phyloP scores from a whole-genome alignment of 116 monocot genomes.

The Cymodocea nodosa region DNA sequence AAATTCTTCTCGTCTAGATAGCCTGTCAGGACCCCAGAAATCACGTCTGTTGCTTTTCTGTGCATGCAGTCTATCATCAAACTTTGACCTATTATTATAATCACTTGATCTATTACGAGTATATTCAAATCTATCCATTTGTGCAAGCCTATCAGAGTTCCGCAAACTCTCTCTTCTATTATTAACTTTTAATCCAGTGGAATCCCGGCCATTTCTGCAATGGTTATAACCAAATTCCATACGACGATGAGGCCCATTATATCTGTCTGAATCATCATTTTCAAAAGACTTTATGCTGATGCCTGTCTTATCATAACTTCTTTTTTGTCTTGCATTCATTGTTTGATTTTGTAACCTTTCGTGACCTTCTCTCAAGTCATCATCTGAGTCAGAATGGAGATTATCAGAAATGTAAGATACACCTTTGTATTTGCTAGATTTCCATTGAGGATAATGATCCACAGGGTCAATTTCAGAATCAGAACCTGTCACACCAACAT shows the following conservation, averaged over 20 bases:
- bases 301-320: neutral
- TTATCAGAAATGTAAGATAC: constrained; percentile 25
- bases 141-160: neutral
- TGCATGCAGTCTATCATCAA: constrained; percentile 1
- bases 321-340: neutral
- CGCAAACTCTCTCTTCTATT: constrained; percentile 1
- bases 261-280: neutral
- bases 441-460: constrained; percentile 26
- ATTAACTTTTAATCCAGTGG: neutral
- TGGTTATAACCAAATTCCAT: neutral
- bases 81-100: neutral
- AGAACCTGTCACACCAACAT: constrained; percentile 20
- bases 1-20: neutral
- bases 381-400: constrained; percentile 28
- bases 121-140: neutral
- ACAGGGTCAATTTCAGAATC: constrained; percentile 15
- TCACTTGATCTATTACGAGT: neutral
- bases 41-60: no score
- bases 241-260: neutral
- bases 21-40: neutral
- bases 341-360: neutral
- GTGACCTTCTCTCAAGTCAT: constrained; percentile 12
- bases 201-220: neutral
- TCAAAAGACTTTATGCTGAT: neutral
- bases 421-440: constrained; percentile 19